A percentile compares a stretch with the other conserved stretches of the same genome.
Evolutionary conservation across 495 filamentous ascomycete genomes (phyloP).

Genomic region (Podospora australis): DNA sequence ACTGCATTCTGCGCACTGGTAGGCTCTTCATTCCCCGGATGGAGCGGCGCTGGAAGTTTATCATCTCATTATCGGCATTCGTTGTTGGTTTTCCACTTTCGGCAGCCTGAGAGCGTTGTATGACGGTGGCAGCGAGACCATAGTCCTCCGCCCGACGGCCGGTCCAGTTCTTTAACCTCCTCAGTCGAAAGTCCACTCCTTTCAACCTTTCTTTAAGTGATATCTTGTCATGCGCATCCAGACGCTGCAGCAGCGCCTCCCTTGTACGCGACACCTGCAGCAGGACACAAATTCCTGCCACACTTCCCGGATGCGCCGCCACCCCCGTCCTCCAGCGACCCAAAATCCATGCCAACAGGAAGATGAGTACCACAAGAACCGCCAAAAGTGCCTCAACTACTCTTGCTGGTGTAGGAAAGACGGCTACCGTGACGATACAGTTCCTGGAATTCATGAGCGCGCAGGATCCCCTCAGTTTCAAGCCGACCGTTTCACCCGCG

Average conservation of each 20-base stretch:
- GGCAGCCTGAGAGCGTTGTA: no score
- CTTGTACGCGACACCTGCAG: background rate
- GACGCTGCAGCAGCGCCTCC: background rate
- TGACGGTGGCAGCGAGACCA: background rate
- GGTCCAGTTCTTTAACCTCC: background rate
- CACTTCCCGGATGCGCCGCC: background rate
- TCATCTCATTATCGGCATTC: background rate
- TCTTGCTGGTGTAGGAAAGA: constrained; percentile 7
- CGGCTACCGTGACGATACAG: constrained; percentile 6
- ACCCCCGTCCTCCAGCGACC: background rate
- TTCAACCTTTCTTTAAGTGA: background rate
- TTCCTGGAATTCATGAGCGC: background rate
- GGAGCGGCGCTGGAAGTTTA: background rate
- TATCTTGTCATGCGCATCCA: background rate
- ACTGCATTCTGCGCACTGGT: background rate
- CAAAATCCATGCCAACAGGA: background rate
- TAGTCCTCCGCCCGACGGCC: background rate
- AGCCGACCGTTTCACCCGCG: constrained; percentile 3
- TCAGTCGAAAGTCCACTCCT: background rate
- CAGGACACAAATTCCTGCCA: constrained; percentile 1
- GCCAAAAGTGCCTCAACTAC: constrained; percentile 1
- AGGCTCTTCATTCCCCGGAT: background rate
- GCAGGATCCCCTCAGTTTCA: constrained; percentile 4
- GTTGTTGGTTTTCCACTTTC: background rate
- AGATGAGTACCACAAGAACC: background rate